Conservation (phyloP, 148 eudicot genomes). For the Gaultheria prostrata region DNA sequence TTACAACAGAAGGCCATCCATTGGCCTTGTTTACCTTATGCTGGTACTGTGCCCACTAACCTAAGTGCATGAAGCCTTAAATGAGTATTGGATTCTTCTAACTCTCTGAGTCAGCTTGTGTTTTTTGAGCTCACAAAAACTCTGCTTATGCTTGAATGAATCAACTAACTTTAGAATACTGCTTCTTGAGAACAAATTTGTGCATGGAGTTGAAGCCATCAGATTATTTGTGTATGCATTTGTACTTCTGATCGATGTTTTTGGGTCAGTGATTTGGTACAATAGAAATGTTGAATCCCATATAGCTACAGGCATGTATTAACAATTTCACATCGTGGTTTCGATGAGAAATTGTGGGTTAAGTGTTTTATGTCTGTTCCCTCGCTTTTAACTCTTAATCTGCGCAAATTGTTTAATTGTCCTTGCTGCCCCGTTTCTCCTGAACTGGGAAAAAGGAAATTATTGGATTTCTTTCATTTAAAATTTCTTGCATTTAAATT, state of each 20-base stretch:
- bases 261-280: neutral
- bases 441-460: neutral
- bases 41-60: neutral
- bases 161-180: neutral
- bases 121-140: neutral
- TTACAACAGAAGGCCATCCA: neutral
- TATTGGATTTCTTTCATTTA: neutral
- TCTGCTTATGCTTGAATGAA: neutral
- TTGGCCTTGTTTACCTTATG: neutral
- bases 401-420: neutral
- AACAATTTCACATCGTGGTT: neutral
- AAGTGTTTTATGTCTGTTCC: neutral
- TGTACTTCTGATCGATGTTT: neutral
- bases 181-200: neutral
- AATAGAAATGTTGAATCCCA: neutral
- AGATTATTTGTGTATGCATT: neutral
- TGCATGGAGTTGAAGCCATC: neutral
- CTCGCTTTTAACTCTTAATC: neutral
- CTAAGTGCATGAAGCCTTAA: neutral
- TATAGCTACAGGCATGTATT: neutral
- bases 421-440: neutral
- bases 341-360: neutral
- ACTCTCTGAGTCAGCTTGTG: neutral
- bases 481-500: neutral
- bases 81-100: slow-evolving; percentile 1